Conservation (phyloP, 768 basidiomycete genomes). For the Trametes maxima region DNA sequence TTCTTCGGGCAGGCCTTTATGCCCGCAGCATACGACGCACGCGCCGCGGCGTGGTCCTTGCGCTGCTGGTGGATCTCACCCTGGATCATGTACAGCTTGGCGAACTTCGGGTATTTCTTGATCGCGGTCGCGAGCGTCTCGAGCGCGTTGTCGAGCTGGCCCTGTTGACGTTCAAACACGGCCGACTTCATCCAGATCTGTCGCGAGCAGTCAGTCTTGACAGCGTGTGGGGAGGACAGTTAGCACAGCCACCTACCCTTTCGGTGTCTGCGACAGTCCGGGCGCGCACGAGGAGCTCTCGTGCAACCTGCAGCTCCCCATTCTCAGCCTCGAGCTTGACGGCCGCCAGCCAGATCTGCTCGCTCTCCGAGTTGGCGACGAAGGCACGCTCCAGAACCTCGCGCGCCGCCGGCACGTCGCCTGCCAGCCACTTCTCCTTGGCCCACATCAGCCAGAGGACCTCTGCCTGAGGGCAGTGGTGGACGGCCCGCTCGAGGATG, state of each 20-base stretch:
- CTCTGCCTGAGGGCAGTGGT: conserved; percentile 93
- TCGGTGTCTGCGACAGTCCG: conserved; percentile 91
- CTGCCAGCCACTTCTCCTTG: conserved; percentile 93
- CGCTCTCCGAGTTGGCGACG: conserved; percentile 93
- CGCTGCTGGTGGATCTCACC: conserved; percentile 82
- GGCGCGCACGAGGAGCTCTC: conserved; percentile 85
- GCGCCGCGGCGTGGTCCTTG: conserved; percentile 63
- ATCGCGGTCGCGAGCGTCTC: conserved; percentile 75
- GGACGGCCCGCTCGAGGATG: conserved; percentile 79
- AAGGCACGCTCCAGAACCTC: conserved; percentile 89
- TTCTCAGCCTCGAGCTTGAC: conserved; percentile 98
- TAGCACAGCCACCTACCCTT: conserved; percentile 52
- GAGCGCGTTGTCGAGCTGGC: conserved; percentile 71
- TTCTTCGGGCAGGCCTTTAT: conserved; percentile 87
- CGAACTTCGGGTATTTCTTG: conserved; percentile 81
- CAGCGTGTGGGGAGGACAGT: background rate
- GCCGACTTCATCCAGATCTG: conserved; percentile 99
- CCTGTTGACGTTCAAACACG: conserved; percentile 91
- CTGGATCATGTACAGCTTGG: conserved; percentile 97
- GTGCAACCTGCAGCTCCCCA: conserved; percentile 82
- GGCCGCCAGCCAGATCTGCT: conserved; percentile 97
- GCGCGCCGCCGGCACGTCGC: conserved; percentile 89
- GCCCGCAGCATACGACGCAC: conserved; percentile 81
- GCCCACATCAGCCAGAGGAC: conserved; percentile 98
- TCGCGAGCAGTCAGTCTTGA: background rate